These are phyloP conservation scores for Spraguea lophii DNA, from an alignment of 371 early-diverging fungal species.

Conservation along the genomic window DNA sequence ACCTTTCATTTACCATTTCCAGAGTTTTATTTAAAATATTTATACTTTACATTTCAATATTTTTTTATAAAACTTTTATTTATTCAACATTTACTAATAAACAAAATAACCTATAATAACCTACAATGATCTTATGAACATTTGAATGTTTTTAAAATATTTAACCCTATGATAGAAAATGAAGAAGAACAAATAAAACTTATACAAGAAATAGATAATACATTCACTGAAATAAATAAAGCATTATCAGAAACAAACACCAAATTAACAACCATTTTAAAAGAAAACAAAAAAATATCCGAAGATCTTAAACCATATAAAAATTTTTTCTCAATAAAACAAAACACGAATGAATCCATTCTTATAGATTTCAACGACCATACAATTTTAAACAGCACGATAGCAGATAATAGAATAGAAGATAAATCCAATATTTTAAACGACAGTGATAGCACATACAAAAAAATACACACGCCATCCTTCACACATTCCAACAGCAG, in stretches of 20 bases:
- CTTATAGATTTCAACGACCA: no score
- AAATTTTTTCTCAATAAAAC: conserved; percentile 12
- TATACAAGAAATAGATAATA: conserved; percentile 33
- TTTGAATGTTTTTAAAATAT: no score
- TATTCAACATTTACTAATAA: no score
- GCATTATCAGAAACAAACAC: conserved; percentile 24
- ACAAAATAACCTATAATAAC: no score
- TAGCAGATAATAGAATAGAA: neutral
- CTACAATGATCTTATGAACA: no score
- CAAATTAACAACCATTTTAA: conserved; percentile 5
- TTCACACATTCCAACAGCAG: no score
- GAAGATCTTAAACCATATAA: conserved; percentile 13
- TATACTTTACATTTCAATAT: no score
- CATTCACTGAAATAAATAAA: conserved; percentile 26
- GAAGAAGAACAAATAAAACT: conserved; percentile 27
- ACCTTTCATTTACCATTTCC: no score
- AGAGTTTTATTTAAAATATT: no score
- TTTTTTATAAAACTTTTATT: no score
- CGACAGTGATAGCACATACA: neutral
- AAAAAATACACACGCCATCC: neutral
- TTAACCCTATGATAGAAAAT: conserved; percentile 31
- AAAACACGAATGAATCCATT: neutral
- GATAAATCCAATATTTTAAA: conserved; percentile 15
- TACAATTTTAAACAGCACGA: no score
- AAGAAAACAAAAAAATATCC: conserved; percentile 8